Evolutionary conservation across 2,329 filamentous ascomycete genomes (phyloP).

Genomic region (Alternaria sp.): DNA sequence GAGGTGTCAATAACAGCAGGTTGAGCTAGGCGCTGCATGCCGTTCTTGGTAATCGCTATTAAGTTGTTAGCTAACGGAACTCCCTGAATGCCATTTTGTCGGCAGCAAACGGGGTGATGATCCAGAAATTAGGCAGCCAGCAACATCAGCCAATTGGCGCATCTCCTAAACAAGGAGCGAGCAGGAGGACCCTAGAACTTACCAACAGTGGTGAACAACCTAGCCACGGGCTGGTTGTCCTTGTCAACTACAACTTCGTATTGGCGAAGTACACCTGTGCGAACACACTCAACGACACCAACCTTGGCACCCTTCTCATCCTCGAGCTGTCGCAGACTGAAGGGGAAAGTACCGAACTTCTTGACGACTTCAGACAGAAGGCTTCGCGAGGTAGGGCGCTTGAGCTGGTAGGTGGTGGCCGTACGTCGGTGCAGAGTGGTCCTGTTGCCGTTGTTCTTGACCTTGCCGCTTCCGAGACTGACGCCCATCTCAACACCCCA

Average conservation of each 20-base stretch:
- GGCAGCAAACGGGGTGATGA: not conserved
- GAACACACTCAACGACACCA: slow-evolving; percentile 95
- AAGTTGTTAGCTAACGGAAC: slow-evolving; percentile 23
- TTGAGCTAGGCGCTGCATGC: slow-evolving; percentile 82
- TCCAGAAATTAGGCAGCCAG: not conserved
- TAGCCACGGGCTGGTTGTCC: slow-evolving; percentile 82
- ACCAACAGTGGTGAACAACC: slow-evolving; percentile 92
- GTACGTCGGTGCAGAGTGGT: slow-evolving; percentile 94
- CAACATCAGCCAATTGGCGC: slow-evolving; percentile 4
- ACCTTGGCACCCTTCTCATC: slow-evolving; percentile 96
- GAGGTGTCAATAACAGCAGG: slow-evolving; percentile 78
- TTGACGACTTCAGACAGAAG: slow-evolving; percentile 93
- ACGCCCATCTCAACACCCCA: slow-evolving; percentile 98
- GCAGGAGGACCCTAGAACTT: slow-evolving; percentile 69
- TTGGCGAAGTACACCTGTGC: slow-evolving; percentile 88
- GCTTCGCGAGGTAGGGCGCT: slow-evolving; percentile 91
- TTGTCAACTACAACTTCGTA: slow-evolving; percentile 97
- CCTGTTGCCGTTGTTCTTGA: slow-evolving; percentile 86
- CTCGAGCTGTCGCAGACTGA: slow-evolving; percentile 95
- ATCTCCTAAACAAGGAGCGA: slow-evolving; percentile 1
- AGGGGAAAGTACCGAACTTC: slow-evolving; percentile 98
- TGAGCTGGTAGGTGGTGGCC: slow-evolving; percentile 87
- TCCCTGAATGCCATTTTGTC: not conserved
- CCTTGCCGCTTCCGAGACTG: slow-evolving; percentile 89
- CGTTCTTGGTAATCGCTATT: slow-evolving; percentile 95